Evolutionary conservation across 2,329 filamentous ascomycete species (phyloP).

Genomic region (Clonostachys rosea): DNA sequence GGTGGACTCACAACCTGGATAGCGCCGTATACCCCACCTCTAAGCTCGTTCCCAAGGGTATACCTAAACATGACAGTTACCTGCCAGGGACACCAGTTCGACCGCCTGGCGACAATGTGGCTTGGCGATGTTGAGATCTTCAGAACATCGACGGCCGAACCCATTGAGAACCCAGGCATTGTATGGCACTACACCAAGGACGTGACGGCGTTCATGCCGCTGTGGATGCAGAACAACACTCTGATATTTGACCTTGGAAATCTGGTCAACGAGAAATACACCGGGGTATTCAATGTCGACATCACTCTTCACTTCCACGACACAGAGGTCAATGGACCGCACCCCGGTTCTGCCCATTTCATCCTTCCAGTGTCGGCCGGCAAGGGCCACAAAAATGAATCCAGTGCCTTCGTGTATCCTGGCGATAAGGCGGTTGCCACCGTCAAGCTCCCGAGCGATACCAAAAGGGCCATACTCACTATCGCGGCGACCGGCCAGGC

Average conservation of each 20-base stretch:
- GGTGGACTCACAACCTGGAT: conserved; percentile 4
- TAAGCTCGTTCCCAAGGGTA: conserved; percentile 68
- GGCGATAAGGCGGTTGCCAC: conserved; percentile 53
- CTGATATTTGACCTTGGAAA: conserved; percentile 80
- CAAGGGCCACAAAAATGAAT: conserved; percentile 38
- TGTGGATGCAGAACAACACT: conserved; percentile 67
- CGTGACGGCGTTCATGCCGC: conserved; percentile 63
- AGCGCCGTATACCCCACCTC: conserved; percentile 63
- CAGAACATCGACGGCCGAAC: conserved; percentile 78
- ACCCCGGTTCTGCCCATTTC: neutral
- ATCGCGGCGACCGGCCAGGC: conserved; percentile 75
- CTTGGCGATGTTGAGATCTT: conserved; percentile 77
- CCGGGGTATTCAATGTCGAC: conserved; percentile 68
- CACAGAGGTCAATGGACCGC: conserved; percentile 12
- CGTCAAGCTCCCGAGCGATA: conserved; percentile 60
- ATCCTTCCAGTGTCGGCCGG: conserved; percentile 64
- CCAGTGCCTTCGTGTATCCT: conserved; percentile 67
- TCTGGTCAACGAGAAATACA: conserved; percentile 65
- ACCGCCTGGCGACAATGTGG: conserved; percentile 72
- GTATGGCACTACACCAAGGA: conserved; percentile 76
- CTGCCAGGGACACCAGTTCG: conserved; percentile 69
- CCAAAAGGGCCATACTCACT: conserved; percentile 66
- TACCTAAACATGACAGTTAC: conserved; percentile 72
- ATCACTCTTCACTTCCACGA: conserved; percentile 68
- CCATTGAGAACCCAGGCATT: conserved; percentile 61